A percentile compares a stretch with the other conserved stretches of the same genome.
Conservation (phyloP, 2,329 filamentous ascomycete genomes). For the Fusarium luffae region DNA sequence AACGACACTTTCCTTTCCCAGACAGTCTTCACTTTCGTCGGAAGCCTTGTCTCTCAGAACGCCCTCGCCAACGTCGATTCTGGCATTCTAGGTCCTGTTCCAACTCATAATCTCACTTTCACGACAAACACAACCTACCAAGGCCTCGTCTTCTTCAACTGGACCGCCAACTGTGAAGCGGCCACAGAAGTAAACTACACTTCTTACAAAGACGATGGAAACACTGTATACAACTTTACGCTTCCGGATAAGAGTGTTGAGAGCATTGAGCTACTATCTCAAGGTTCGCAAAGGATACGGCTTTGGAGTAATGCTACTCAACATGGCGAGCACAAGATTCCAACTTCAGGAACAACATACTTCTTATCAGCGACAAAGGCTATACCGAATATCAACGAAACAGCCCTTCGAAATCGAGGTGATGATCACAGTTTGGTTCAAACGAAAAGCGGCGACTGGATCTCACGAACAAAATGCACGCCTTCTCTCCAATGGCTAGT, state of each 20-base stretch:
- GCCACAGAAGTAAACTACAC: constrained; percentile 35
- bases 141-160: constrained; percentile 34
- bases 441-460: constrained; percentile 29
- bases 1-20: constrained; percentile 34
- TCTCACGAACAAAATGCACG: constrained; percentile 34
- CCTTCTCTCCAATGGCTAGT: constrained; percentile 29
- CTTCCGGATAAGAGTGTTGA: constrained; percentile 23
- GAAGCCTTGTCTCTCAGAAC: constrained; percentile 35
- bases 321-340: constrained; percentile 15
- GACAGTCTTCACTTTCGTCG: constrained; percentile 35
- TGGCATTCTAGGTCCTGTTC: constrained; percentile 27
- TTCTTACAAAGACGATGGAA: constrained; percentile 4
- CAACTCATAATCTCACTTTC: constrained; percentile 36
- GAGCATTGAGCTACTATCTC: constrained; percentile 21
- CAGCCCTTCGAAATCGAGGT: constrained; percentile 14
- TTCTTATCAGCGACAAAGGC: constrained; percentile 32
- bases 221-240: constrained; percentile 37
- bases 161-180: constrained; percentile 34
- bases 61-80: constrained; percentile 36
- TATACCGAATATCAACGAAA: constrained; percentile 34
- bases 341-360: constrained; percentile 16
- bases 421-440: constrained; percentile 30
- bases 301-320: constrained; percentile 27
- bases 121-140: constrained; percentile 33
- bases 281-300: constrained; percentile 18